These are phyloP conservation scores for Blastomyces emzantsi DNA, from an alignment of 2,329 filamentous ascomycete genomes.

Conservation along the genomic window DNA sequence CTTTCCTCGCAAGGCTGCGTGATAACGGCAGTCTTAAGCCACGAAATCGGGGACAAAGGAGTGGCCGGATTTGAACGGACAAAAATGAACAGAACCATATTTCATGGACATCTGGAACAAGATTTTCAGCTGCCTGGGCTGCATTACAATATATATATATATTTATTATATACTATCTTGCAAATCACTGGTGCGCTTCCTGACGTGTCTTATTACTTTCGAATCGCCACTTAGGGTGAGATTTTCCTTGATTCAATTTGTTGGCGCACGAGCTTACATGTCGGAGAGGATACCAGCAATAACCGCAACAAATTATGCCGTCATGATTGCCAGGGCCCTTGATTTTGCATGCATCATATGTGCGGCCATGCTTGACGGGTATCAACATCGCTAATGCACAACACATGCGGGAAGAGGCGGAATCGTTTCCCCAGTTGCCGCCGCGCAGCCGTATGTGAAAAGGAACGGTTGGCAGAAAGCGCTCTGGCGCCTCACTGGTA, in stretches of 20 bases:
- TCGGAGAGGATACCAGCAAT: neutral
- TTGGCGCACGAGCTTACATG: constrained; percentile 3
- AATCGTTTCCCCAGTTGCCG: constrained; percentile 27
- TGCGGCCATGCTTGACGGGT: neutral
- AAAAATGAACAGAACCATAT: neutral
- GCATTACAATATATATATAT: constrained; percentile 1
- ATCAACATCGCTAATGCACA: constrained; percentile 9
- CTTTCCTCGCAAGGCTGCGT: neutral
- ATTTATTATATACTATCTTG: neutral
- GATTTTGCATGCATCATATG: neutral
- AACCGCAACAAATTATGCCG: neutral
- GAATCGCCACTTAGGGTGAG: neutral
- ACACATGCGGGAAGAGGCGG: constrained; percentile 14
- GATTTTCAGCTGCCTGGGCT: neutral
- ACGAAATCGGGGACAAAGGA: neutral
- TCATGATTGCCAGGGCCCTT: constrained; percentile 1
- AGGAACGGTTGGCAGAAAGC: neutral
- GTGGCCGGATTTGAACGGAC: neutral
- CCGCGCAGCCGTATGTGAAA: constrained; percentile 17
- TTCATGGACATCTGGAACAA: neutral
- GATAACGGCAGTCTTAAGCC: neutral
- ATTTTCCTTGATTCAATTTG: neutral
- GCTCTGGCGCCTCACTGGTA: neutral
- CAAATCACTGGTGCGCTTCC: constrained; percentile 1
- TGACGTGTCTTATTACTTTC: neutral